Evolutionary conservation across 148 eudicot genomes (phyloP).

Genomic region (Polygonum maritimum): DNA sequence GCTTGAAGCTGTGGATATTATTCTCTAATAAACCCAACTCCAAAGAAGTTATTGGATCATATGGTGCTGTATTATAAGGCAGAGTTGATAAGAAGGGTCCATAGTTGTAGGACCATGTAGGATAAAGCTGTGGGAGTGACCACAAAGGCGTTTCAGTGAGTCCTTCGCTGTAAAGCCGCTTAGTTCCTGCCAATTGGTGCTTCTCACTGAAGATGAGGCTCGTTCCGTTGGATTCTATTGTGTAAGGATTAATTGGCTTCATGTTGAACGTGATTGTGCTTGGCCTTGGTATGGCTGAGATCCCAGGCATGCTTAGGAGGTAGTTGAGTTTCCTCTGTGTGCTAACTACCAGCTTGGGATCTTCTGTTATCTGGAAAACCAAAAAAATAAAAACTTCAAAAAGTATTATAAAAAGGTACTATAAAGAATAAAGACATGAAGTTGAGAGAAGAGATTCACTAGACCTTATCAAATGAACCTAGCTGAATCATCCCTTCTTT

Average conservation of each 20-base stretch:
- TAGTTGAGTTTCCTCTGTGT: background rate
- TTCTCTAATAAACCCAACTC: background rate
- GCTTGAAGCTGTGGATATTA: background rate
- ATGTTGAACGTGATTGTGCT: background rate
- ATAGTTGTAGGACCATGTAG: background rate
- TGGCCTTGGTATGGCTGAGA: conserved; percentile 5
- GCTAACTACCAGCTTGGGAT: background rate
- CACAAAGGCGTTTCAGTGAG: conserved; percentile 1
- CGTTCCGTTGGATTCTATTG: background rate
- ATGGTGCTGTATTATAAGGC: background rate
- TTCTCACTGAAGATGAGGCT: background rate
- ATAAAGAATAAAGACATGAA: background rate
- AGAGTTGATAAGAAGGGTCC: conserved; percentile 1
- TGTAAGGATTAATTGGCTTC: background rate
- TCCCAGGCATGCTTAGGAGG: conserved; percentile 8
- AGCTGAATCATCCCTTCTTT: conserved; percentile 5
- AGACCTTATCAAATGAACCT: conserved; percentile 5
- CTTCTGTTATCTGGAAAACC: conserved; percentile 2
- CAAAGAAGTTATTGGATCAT: background rate
- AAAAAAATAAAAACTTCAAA: background rate
- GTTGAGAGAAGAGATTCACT: background rate
- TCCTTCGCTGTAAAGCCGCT: background rate
- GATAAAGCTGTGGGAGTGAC: conserved; percentile 5
- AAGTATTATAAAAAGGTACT: background rate
- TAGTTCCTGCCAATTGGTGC: background rate